Base-by-base conservation (phyloP, 225 moss, liverwort and hornwort genomes). In the Pleurozium schreberi region DNA sequence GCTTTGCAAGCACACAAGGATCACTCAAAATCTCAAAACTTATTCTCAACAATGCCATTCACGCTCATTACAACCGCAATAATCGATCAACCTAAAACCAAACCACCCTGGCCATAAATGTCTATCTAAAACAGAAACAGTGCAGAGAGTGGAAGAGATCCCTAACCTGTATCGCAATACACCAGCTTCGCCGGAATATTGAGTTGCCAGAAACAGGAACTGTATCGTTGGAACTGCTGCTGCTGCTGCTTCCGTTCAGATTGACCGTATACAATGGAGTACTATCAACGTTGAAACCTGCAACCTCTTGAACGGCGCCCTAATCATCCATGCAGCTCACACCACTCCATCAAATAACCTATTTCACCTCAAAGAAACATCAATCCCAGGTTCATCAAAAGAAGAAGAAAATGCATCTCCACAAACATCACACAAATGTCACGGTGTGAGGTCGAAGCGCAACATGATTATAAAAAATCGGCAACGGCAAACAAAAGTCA, bases 111-210 rank as follows among this genome's bases (percentile, higher is more conserved):
- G 68, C 27, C 83, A 69, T 18, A 49, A 68, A 76, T 69, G 61
- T 73, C 86, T 57, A 86, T 88, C 77, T 36, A 60, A 28, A 23
- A 43, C 65, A 38, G 61, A 42, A 40, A 47, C 49, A 62, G 49
- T 6, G 22, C 23, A 82, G 66, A 65, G 58, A 40, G 33, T 49
- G 59, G 50, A 42, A 88, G 30, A 52, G 38, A 53, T 45, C 36
- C 66, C 88, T 71, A 13, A 93, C 93, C 91, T 88, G 87, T 86
- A 57, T 91, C 63, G 93, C 91, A 81, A 91, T 63, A 73, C 93
- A 93, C 93, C 93, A 93, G 59, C 58, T 91, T 61, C 83, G 88
- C 43, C 6, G 85, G 63, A 61, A 81, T 34, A 42, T 62, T 23
- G 62, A 36, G 53, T 55, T 64, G 80, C 62, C 43, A 52, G 62